Conservation (phyloP, 192 early-diverging fungal genomes). For the Jimgerdemannia flammicorona region DNA sequence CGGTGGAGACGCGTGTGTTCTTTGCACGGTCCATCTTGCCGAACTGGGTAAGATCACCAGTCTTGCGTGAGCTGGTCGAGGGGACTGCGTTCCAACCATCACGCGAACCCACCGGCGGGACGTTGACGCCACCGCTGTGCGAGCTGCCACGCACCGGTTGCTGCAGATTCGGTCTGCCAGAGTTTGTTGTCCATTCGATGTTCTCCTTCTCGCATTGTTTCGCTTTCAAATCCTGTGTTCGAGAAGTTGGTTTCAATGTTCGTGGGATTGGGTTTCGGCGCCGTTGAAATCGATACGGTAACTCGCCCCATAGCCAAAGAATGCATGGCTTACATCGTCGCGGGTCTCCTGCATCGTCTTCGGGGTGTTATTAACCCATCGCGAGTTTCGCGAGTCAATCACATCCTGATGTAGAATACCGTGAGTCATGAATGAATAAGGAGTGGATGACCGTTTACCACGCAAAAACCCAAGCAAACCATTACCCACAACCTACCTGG, state of each 20-base stretch:
- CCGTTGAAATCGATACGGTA: too few relatives aligned
- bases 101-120: constrained; percentile 36
- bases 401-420: constrained; percentile 51
- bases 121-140: constrained; percentile 27
- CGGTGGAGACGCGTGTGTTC: constrained; percentile 12
- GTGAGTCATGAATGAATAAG: too few relatives aligned
- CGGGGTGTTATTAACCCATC: constrained; percentile 76
- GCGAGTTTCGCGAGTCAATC: constrained; percentile 71
- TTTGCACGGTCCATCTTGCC: constrained; percentile 60
- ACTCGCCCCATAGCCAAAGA: too few relatives aligned
- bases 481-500: constrained; percentile 13
- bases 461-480: too few relatives aligned
- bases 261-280: too few relatives aligned
- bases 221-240: constrained; percentile 40
- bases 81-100: constrained; percentile 67
- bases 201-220: constrained; percentile 64
- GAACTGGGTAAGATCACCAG: constrained; percentile 67
- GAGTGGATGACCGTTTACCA: too few relatives aligned
- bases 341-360: constrained; percentile 90
- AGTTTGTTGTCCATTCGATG: constrained; percentile 54
- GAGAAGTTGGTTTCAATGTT: too few relatives aligned
- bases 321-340: constrained; percentile 41
- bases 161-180: constrained; percentile 41
- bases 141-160: constrained; percentile 51
- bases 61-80: constrained; percentile 39